Percentiles rank a stretch among this genome's conserved stretches.
These are phyloP conservation scores for Saccharomycopsis crataegensis DNA, from an alignment of 1,139 yeast genomes.

Conservation along the genomic window DNA sequence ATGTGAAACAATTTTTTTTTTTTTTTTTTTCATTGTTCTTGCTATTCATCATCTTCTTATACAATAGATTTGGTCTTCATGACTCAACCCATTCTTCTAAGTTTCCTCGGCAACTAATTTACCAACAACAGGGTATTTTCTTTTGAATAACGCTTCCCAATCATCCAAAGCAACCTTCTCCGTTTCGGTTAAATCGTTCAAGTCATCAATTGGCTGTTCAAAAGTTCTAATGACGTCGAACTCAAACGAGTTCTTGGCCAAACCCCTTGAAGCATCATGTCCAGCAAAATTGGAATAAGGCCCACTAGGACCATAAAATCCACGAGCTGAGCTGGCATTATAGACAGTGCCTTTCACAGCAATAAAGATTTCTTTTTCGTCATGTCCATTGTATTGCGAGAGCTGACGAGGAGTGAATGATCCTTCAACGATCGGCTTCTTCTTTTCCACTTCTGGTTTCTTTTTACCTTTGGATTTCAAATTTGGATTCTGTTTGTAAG, in stretches of 20 bases:
- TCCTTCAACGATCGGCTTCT: conserved; percentile 65
- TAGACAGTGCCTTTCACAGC: conserved; percentile 81
- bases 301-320: conserved; percentile 94
- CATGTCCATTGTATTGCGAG: conserved; percentile 71
- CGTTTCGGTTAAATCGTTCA: conserved; percentile 51
- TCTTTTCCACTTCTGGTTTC: neutral
- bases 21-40: no score
- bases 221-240: conserved; percentile 44
- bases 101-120: conserved; percentile 33
- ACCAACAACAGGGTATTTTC: conserved; percentile 71
- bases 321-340: conserved; percentile 75
- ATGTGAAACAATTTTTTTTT: no score
- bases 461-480: neutral
- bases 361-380: conserved; percentile 69
- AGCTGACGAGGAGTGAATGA: conserved; percentile 72
- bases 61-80: no score
- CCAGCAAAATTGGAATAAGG: conserved; percentile 96
- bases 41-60: no score
- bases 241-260: conserved; percentile 88
- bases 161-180: conserved; percentile 66
- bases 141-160: conserved; percentile 81
- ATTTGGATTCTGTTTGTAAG: neutral
- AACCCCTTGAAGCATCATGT: conserved; percentile 90
- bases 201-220: conserved; percentile 65
- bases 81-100: neutral